Evolutionary conservation across 2,329 filamentous ascomycete genomes (phyloP).

Genomic region (Exophiala mesophila): DNA sequence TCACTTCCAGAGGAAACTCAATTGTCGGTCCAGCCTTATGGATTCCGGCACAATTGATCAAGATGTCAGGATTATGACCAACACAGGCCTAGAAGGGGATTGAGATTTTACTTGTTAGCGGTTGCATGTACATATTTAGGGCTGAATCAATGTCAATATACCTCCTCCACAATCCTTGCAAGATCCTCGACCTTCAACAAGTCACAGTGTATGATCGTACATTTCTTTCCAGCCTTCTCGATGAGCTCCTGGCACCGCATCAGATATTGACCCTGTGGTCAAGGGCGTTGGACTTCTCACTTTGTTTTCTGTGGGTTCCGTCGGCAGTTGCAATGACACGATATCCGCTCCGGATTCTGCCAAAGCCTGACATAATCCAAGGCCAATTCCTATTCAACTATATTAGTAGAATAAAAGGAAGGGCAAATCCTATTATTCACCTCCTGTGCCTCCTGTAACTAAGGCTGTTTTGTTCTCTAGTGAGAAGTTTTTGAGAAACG

Average conservation of each 20-base stretch:
- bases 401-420: too few relatives aligned
- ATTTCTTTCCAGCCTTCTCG: slow-evolving; percentile 5
- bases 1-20: slow-evolving; percentile 3
- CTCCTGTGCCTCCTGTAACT: slow-evolving; percentile 3
- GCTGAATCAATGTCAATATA: background rate
- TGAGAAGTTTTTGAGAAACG: slow-evolving; percentile 1
- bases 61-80: background rate
- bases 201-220: slow-evolving; percentile 4
- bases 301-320: background rate
- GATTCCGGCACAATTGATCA: slow-evolving; percentile 7
- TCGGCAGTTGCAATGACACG: slow-evolving; percentile 3
- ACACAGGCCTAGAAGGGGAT: background rate
- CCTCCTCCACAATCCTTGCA: slow-evolving; percentile 1
- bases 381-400: background rate
- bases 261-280: background rate
- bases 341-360: slow-evolving; percentile 5
- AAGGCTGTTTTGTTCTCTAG: slow-evolving; percentile 3
- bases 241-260: background rate
- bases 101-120: too few relatives aligned
- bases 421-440: too few relatives aligned
- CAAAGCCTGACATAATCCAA: slow-evolving; percentile 5
- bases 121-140: too few relatives aligned
- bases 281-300: background rate
- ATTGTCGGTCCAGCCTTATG: slow-evolving; percentile 4
- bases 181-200: slow-evolving; percentile 3